These are phyloP conservation scores for Kwoniella heveanensis DNA, from an alignment of 768 basidiomycete genomes.

Conservation along the genomic window DNA sequence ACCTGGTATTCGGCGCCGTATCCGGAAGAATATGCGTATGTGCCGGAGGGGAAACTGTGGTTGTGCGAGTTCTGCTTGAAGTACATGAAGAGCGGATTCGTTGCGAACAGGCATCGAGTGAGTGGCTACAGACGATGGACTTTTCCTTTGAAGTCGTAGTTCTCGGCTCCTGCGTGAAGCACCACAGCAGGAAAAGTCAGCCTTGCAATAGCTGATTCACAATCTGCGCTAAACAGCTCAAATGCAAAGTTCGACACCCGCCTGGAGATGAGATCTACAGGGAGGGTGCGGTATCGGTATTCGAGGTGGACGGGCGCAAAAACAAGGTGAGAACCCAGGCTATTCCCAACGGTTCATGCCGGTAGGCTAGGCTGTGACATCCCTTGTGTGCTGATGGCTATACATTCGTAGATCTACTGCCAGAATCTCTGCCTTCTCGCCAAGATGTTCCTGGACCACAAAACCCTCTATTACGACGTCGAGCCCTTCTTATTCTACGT, in stretches of 20 bases:
- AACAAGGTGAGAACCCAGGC: slow-evolving; percentile 87
- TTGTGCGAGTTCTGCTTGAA: slow-evolving; percentile 98
- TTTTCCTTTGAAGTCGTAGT: no score
- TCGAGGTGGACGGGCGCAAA: slow-evolving; percentile 96
- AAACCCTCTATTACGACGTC: slow-evolving; percentile 97
- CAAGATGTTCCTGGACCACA: slow-evolving; percentile 99
- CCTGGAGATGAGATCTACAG: slow-evolving; percentile 98
- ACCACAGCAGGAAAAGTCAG: background rate
- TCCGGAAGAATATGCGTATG: slow-evolving; percentile 91
- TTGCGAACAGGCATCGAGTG: slow-evolving; percentile 80
- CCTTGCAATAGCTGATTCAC: no score
- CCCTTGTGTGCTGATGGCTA: no score
- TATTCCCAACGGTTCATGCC: no score
- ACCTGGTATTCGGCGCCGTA: slow-evolving; percentile 99
- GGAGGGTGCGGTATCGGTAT: slow-evolving; percentile 82
- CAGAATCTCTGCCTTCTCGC: slow-evolving; percentile 96
- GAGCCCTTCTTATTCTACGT: slow-evolving; percentile 99
- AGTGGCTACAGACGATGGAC: no score
- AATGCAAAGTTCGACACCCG: slow-evolving; percentile 92
- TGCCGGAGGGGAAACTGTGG: slow-evolving; percentile 90
- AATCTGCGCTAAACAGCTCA: no score
- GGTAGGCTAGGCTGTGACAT: no score
- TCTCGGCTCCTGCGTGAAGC: no score
- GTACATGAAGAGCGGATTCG: slow-evolving; percentile 94
- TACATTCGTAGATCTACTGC: slow-evolving; percentile 77